Base-by-base conservation (phyloP, 2,329 filamentous ascomycete species). In the Trichoderma afroharzianum region DNA sequence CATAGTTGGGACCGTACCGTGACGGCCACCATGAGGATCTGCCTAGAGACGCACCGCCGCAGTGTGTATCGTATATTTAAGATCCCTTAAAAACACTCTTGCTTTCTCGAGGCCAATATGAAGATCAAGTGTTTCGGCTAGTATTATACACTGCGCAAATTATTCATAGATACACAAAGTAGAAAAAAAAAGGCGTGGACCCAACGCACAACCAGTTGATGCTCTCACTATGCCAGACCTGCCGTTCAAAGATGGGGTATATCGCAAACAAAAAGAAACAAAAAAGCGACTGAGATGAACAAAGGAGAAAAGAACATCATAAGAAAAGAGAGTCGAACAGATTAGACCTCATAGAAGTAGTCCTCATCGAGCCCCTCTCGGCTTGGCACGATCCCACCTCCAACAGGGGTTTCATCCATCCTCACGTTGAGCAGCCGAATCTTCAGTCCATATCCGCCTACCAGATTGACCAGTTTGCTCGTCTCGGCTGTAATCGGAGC, bases 401-500 rank as follows among this genome's bases (percentile, higher is more conserved):
- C 92, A n/a, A 87, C 86, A 66, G 86, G 85, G 6, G 86, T 86
- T 64, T 89, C 92, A 79, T 98, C 94, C 82, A 95, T 92, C 70
- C 94, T 86, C 55, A 99, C 92, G 81, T 98, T 99, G 76, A 99
- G 85, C 78, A 99, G 83, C 53, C 96, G 87, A 73, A 99, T 97
- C 84, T 97, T 97, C 74, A 98, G 84, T 5, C 96, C 95, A 79
- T 97, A 98, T 76, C 97, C 93, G 78, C 91, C 90, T 72, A 98
- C 93, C 76, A 98, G 84, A 70, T 91, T 90, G 68, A 98, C 91
- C 73, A 98, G 84, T 81, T 96, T 97, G 79, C 92, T 95, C 43
- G 96, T 98, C 82, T 98, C 95, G 3, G 94, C 90, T n/a, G 96
- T 99, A 79, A 99, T 98, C 24, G 96, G 96, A 72, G 95, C 90